Evolutionary conservation across 1,284 basidiomycete genomes (phyloP).

Genomic region (Chondrostereum purpureum): DNA sequence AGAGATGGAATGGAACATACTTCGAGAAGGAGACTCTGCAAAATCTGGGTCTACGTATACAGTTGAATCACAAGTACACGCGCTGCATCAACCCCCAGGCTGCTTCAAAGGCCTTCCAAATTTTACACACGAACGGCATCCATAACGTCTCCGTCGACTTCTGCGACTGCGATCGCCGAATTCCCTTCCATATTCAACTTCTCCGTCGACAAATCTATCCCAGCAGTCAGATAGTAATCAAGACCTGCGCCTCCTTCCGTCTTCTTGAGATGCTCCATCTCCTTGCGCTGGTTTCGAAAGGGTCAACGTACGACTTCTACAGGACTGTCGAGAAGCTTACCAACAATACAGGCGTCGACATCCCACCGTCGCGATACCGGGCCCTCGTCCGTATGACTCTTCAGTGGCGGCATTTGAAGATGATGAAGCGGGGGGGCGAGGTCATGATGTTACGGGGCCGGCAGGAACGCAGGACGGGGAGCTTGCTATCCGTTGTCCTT

Average conservation of each 20-base stretch:
- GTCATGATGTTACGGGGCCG: conserved; percentile 19
- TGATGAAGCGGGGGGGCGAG: conserved; percentile 25
- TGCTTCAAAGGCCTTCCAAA: conserved; percentile 7
- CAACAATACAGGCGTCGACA: conserved; percentile 6
- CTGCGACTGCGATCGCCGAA: conserved; percentile 12
- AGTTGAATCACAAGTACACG: conserved; percentile 17
- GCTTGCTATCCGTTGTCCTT: conserved; percentile 26
- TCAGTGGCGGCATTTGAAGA: conserved; percentile 24
- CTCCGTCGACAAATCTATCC: conserved; percentile 10
- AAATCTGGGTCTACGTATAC: conserved; percentile 17
- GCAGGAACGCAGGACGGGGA: conserved; percentile 19
- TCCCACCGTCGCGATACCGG: conserved; percentile 18
- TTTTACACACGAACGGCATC: conserved; percentile 15
- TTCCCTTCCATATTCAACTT: conserved; percentile 7
- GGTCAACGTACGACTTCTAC: conserved; percentile 12
- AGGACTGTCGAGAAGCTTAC: conserved; percentile 8
- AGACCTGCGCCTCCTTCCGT: conserved; percentile 12
- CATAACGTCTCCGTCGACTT: conserved; percentile 14
- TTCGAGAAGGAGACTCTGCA: conserved; percentile 13
- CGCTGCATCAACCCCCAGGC: conserved; percentile 8
- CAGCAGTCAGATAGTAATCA: conserved; percentile 8
- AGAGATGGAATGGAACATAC: conserved; percentile 14
- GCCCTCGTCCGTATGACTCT: conserved; percentile 20
- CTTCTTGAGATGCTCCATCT: conserved; percentile 12
- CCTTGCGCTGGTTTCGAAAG: conserved; percentile 8